Evolutionary conservation across 805 yeast species (phyloP).

Genomic region (Nakazawaea anatomiae): DNA sequence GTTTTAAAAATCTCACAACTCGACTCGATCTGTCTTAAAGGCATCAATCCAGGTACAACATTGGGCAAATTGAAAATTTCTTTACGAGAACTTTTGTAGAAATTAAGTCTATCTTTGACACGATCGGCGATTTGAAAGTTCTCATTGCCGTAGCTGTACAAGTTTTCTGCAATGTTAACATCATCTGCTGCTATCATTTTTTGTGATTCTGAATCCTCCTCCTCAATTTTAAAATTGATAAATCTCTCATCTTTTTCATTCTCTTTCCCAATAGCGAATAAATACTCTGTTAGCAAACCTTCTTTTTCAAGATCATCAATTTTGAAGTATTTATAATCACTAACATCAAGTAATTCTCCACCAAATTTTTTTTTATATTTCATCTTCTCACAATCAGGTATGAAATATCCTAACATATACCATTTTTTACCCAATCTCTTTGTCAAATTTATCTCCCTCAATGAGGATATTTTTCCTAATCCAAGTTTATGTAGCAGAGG

Average conservation of each 20-base stretch:
- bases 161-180: constrained; percentile 24
- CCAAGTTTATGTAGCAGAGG: constrained; percentile 67
- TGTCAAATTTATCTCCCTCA: constrained; percentile 60
- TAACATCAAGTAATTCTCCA: constrained; percentile 61
- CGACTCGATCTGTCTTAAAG: constrained; percentile 34
- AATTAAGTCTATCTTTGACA: neutral
- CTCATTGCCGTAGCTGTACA: constrained; percentile 30
- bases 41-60: constrained; percentile 46
- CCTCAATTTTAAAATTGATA: neutral
- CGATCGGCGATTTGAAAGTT: neutral
- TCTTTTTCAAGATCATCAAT: constrained; percentile 22
- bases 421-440: constrained; percentile 39
- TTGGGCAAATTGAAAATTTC: constrained; percentile 24
- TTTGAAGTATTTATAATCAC: constrained; percentile 37
- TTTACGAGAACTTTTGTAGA: neutral
- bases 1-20: neutral
- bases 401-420: constrained; percentile 78
- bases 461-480: constrained; percentile 72
- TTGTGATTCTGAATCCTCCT: neutral
- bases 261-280: constrained; percentile 17
- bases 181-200: neutral
- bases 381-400: constrained; percentile 80
- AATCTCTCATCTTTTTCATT: constrained; percentile 4
- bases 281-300: constrained; percentile 24
- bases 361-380: constrained; percentile 74